A percentile compares a stretch with the other conserved stretches of the same genome.
Conservation (phyloP, 495 filamentous ascomycete species). For the Penicillium goetzii region DNA sequence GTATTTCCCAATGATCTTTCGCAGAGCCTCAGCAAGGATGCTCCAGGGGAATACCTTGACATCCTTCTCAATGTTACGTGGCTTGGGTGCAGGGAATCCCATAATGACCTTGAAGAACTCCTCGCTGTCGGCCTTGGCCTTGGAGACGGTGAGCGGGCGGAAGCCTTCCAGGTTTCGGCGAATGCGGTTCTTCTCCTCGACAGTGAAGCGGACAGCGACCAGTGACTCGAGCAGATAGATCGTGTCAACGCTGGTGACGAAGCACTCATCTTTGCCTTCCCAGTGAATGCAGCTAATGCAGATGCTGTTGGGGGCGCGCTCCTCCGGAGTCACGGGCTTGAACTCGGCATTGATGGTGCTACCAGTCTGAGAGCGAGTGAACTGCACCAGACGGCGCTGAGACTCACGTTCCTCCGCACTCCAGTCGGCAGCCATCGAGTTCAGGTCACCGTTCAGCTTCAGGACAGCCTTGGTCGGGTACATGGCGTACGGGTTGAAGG, state of each 20-base stretch:
- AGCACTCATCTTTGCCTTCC: slow-evolving; percentile 87
- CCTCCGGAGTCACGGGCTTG: slow-evolving; percentile 67
- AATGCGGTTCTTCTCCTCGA: slow-evolving; percentile 98
- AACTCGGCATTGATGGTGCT: slow-evolving; percentile 75
- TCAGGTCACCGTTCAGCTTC: slow-evolving; percentile 82
- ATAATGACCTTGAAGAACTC: slow-evolving; percentile 99
- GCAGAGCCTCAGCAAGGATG: slow-evolving; percentile 76
- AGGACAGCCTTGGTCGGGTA: slow-evolving; percentile 87
- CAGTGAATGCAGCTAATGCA: slow-evolving; percentile 93
- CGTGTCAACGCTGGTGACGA: slow-evolving; percentile 94
- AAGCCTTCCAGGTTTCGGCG: slow-evolving; percentile 93
- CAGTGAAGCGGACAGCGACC: slow-evolving; percentile 79
- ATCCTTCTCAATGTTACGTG: slow-evolving; percentile 96
- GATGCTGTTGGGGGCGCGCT: slow-evolving; percentile 70
- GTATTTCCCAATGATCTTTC: slow-evolving; percentile 99
- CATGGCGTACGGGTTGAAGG: slow-evolving; percentile 79
- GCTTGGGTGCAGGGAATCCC: slow-evolving; percentile 94
- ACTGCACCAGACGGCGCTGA: slow-evolving; percentile 82
- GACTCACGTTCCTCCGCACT: slow-evolving; percentile 73
- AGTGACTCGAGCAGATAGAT: slow-evolving; percentile 90
- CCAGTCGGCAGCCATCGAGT: slow-evolving; percentile 80
- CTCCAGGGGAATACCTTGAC: slow-evolving; percentile 98
- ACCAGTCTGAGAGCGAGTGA: slow-evolving; percentile 76
- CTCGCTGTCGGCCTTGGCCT: slow-evolving; percentile 86
- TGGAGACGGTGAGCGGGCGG: slow-evolving; percentile 86